A percentile compares a stretch with the other conserved stretches of the same genome.
These are phyloP conservation scores for Mycoemilia scoparia DNA, from an alignment of 192 early-diverging fungal genomes.

Conservation along the genomic window DNA sequence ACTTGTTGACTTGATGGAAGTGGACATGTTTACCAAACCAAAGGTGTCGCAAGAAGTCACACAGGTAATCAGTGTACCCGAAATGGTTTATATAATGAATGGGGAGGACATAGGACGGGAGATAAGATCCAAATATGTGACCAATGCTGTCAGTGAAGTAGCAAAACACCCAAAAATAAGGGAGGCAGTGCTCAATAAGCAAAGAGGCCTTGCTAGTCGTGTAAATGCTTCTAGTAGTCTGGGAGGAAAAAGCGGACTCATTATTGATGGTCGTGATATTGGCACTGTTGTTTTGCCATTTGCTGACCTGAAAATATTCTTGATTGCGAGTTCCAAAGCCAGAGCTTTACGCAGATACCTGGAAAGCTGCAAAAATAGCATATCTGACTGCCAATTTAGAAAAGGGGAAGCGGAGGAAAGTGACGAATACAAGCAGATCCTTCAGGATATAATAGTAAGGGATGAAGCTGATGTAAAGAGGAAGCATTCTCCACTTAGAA, in stretches of 20 bases:
- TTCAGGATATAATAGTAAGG: slow-evolving; percentile 38
- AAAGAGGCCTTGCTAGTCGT: slow-evolving; percentile 28
- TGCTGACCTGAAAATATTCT: slow-evolving; percentile 60
- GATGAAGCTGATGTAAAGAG: slow-evolving; percentile 50
- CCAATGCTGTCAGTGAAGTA: slow-evolving; percentile 34
- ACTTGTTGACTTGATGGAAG: neutral
- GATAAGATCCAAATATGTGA: slow-evolving; percentile 38
- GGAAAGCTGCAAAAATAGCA: slow-evolving; percentile 3
- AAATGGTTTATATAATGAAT: slow-evolving; percentile 25
- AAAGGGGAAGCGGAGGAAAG: neutral
- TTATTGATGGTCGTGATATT: slow-evolving; percentile 76
- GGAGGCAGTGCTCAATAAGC: slow-evolving; percentile 30
- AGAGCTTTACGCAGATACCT: slow-evolving; percentile 42
- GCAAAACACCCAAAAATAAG: slow-evolving; percentile 40
- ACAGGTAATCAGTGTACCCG: slow-evolving; percentile 7
- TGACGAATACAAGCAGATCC: slow-evolving; percentile 23
- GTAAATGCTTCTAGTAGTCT: neutral
- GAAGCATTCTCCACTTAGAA: slow-evolving; percentile 44
- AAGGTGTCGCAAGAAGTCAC: neutral
- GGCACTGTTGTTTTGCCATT: slow-evolving; percentile 54
- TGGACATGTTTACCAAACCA: slow-evolving; percentile 1
- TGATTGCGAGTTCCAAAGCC: slow-evolving; percentile 42
- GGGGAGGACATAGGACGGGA: slow-evolving; percentile 43
- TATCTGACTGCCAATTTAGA: neutral
- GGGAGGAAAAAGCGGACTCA: slow-evolving; percentile 36